These are phyloP conservation scores for Trapa incisa DNA, from an alignment of 345 rosid species.

Conservation along the genomic window DNA sequence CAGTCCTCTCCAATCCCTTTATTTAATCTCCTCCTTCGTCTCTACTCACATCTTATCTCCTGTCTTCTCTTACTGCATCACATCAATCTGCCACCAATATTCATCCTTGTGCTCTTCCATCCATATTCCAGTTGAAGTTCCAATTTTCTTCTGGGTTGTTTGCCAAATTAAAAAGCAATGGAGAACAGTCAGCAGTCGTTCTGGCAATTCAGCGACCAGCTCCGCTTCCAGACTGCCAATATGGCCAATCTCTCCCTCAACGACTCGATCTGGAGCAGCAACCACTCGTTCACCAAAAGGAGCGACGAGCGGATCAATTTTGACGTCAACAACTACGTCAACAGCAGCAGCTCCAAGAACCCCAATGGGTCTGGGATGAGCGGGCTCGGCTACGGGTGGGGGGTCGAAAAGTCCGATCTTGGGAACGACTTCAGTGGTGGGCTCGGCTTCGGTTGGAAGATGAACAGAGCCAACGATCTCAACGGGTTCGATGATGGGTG, in stretches of 20 bases:
- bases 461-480: constrained; percentile 10
- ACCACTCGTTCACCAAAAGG: constrained; percentile 29
- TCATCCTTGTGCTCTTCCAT: not conserved
- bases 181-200: constrained; percentile 81
- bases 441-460: constrained; percentile 19
- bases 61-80: not conserved
- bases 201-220: constrained; percentile 90
- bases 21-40: not conserved
- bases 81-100: not conserved
- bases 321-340: constrained; percentile 39
- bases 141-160: not conserved
- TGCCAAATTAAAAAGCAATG: constrained; percentile 21
- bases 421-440: constrained; percentile 10
- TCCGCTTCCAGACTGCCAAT: constrained; percentile 52
- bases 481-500: constrained; percentile 12
- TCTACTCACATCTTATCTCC: not conserved
- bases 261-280: constrained; percentile 88
- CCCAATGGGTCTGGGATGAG: constrained; percentile 2
- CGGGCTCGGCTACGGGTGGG: constrained; percentile 6
- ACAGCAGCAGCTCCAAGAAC: not conserved
- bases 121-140: not conserved
- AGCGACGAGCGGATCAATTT: constrained; percentile 61
- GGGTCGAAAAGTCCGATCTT: constrained; percentile 1
- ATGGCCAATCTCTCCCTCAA: constrained; percentile 63
- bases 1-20: not conserved